A percentile compares a stretch with the other conserved stretches of the same genome.
phyloP scores from a whole-genome alignment of 1,139 yeast species.

The Ashbya aceris region DNA sequence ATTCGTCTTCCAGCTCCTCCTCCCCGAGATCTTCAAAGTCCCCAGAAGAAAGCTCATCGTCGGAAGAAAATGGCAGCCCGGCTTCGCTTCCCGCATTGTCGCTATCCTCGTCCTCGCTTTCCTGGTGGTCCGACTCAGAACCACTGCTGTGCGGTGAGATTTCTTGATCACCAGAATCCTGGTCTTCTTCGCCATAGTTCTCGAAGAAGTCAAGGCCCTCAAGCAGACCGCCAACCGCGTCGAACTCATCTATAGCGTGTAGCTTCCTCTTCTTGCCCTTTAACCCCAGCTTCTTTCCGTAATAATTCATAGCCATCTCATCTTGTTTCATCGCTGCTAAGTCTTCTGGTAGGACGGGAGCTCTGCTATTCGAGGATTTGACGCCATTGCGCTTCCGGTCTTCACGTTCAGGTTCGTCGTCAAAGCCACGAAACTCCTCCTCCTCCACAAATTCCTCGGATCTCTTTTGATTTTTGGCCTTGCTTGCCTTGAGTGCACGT shows the following conservation, averaged over 20 bases:
- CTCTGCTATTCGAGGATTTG: neutral
- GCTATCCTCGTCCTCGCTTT: constrained; percentile 17
- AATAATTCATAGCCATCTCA: constrained; percentile 72
- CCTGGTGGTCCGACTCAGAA: constrained; percentile 15
- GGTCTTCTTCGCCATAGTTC: constrained; percentile 29
- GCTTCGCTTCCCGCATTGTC: constrained; percentile 16
- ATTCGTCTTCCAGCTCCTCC: constrained; percentile 39
- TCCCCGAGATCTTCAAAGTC: constrained; percentile 39
- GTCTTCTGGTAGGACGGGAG: constrained; percentile 34
- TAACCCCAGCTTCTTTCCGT: constrained; percentile 73
- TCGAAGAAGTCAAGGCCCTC: constrained; percentile 71
- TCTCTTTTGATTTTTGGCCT: neutral
- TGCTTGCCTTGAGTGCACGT: constrained; percentile 34
- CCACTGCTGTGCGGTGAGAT: constrained; percentile 7
- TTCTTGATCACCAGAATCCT: constrained; percentile 9
- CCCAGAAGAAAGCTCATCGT: constrained; percentile 41
- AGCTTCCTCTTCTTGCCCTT: constrained; percentile 46
- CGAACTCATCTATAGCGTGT: constrained; percentile 45
- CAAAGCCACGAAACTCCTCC: constrained; percentile 5
- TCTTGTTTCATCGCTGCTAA: constrained; percentile 46
- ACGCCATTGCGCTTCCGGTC: constrained; percentile 32
- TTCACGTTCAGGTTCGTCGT: constrained; percentile 14
- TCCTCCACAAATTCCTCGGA: too few relatives aligned
- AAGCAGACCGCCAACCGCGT: constrained; percentile 59
- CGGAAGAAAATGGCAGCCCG: constrained; percentile 34